Base-by-base conservation (phyloP, 2,329 filamentous ascomycete species). In the Neofusicoccum ribis region DNA sequence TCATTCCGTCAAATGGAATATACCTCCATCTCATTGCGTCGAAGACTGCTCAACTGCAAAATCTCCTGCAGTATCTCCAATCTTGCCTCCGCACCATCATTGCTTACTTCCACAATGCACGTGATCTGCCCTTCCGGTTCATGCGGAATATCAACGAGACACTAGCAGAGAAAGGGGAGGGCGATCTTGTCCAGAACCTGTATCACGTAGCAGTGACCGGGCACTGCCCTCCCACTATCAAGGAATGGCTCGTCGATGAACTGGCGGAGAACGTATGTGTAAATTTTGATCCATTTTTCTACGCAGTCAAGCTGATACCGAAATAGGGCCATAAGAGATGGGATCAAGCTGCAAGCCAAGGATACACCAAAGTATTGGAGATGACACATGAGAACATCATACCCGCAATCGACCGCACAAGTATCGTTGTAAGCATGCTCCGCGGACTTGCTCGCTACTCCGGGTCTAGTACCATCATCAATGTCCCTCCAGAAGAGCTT, bases 161-260 rank as follows among this genome's bases (percentile, higher is more conserved):
- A 41, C 82, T 97, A 15, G 82, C 86, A 56, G 87, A 90, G 63
- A 86, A 88, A 49, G 82, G 82, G 11, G 83, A 85, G 67, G 89
- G 89, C 69, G 81, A 84, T 54, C 88, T 97, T 58, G 86, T 91
- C 0, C 87, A 91, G 51, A 91, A 91, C 3, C 79, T 96, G 8
- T 96, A 92, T 73, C 93, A 97, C 72, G 85, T 94, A 0, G 90
- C 92, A 5, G 88, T 92, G 36, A 96, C 93, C 0, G 93, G 93
- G 0, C 87, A 95, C 72, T 92, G 91, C 31, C 88, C 90, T 61
- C 85, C 87, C 9, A 85, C 87, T 20, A 82, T 98, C 63, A 89
- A 88, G 66, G 93, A 97, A 74, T 99, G 96, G 90, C 83, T 99
- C 1, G 87, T 93, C 4, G 92, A 97, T 72, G 90, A 91, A 69